These are phyloP conservation scores for Chalciporus piperatus DNA, from an alignment of 768 basidiomycete genomes.

Conservation along the genomic window DNA sequence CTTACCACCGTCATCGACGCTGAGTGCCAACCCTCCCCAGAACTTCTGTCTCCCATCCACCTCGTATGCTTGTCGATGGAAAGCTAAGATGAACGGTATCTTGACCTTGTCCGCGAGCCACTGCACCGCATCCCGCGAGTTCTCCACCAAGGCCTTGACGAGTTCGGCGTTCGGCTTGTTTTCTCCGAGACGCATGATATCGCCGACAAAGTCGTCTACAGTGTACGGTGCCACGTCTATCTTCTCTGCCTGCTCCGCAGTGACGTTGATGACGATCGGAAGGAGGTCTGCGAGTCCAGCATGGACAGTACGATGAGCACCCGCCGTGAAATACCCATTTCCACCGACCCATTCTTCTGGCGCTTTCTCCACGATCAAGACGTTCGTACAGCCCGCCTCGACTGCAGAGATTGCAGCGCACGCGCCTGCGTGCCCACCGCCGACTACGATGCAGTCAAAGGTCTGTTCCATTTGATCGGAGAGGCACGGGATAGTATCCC, in stretches of 20 bases:
- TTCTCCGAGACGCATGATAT: slow-evolving; percentile 59
- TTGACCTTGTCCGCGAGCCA: slow-evolving; percentile 55
- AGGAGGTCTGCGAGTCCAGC: slow-evolving; percentile 58
- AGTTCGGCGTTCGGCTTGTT: slow-evolving; percentile 48
- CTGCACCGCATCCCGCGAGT: slow-evolving; percentile 51
- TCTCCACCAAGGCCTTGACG: slow-evolving; percentile 50
- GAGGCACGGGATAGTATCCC: background rate
- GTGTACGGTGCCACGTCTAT: slow-evolving; percentile 64
- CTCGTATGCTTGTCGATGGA: slow-evolving; percentile 67
- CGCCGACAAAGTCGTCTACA: slow-evolving; percentile 47
- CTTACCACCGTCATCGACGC: slow-evolving; percentile 65
- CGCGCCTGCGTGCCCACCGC: slow-evolving; percentile 66
- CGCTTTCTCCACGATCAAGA: slow-evolving; percentile 65
- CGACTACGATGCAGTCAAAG: slow-evolving; percentile 60
- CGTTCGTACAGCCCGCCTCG: slow-evolving; percentile 57
- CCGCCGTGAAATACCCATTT: slow-evolving; percentile 72
- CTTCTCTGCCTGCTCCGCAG: slow-evolving; percentile 38
- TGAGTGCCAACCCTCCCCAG: slow-evolving; percentile 68
- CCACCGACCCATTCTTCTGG: slow-evolving; percentile 64
- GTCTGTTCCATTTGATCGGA: slow-evolving; percentile 11
- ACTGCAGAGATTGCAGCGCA: slow-evolving; percentile 61
- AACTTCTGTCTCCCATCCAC: slow-evolving; percentile 61
- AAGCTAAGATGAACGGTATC: slow-evolving; percentile 56
- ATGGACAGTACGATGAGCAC: slow-evolving; percentile 64
- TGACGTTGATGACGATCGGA: slow-evolving; percentile 48